phyloP scores from a whole-genome alignment of 257 asterid species.

The Thymus quinquecostatus region DNA sequence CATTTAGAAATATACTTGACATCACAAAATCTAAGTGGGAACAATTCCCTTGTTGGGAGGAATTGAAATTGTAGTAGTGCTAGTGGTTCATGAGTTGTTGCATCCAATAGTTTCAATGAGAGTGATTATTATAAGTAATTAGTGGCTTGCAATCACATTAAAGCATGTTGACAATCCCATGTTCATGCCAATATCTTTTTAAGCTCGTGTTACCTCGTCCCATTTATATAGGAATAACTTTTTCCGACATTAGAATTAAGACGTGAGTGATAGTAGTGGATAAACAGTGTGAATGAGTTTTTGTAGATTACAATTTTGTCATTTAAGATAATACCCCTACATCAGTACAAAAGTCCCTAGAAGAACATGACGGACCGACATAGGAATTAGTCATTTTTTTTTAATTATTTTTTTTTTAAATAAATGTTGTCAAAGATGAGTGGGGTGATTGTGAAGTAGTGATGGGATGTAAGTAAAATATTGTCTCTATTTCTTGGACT shows the following conservation, averaged over 20 bases:
- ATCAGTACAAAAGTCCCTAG: no score
- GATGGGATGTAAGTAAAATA: constrained; percentile 47
- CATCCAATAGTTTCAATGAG: constrained; percentile 29
- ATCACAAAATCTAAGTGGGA: constrained; percentile 43
- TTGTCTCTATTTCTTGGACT: neutral
- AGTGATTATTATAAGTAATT: constrained; percentile 27
- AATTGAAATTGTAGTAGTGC: constrained; percentile 16
- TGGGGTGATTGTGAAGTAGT: constrained; percentile 41
- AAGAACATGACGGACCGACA: no score
- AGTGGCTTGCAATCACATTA: constrained; percentile 23
- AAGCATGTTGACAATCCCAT: constrained; percentile 12
- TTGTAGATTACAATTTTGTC: no score
- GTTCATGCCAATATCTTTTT: constrained; percentile 32
- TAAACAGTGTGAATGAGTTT: no score
- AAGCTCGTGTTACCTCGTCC: neutral
- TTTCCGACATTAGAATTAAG: no score
- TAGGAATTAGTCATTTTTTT: no score
- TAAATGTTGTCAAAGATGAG: constrained; percentile 32
- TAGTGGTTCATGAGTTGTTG: constrained; percentile 52
- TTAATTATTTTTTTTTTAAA: neutral
- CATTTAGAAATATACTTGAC: constrained; percentile 47
- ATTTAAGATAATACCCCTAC: no score
- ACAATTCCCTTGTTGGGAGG: constrained; percentile 21
- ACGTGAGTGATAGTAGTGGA: no score
- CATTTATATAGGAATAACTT: no score